phyloP scores from a whole-genome alignment of 257 asterid genomes.

The Nicotiana sylvestris region DNA sequence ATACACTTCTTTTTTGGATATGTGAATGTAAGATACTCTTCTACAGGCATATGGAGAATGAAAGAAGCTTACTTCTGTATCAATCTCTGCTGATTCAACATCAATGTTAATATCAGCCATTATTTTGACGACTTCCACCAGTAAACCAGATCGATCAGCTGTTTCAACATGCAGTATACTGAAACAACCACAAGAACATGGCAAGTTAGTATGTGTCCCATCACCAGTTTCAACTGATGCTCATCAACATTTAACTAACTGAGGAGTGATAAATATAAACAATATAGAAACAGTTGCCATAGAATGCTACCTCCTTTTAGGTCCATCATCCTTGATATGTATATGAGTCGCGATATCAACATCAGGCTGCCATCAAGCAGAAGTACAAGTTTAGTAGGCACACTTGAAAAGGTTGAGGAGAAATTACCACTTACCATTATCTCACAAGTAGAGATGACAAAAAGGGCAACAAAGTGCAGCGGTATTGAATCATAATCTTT shows the following conservation, averaged over 20 bases:
- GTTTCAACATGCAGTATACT: conserved; percentile 92
- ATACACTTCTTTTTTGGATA: not conserved
- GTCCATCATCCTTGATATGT: conserved; percentile 86
- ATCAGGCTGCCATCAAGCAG: conserved; percentile 47
- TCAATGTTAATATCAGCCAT: conserved; percentile 61
- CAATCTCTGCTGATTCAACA: conserved; percentile 97
- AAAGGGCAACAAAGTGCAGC: not conserved
- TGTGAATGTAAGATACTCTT: not conserved
- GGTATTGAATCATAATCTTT: not conserved
- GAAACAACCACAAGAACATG: conserved; percentile 27
- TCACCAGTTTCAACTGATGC: not conserved
- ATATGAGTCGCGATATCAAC: conserved; percentile 78
- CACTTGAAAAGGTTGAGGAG: not conserved
- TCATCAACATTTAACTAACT: not conserved
- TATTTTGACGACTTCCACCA: conserved; percentile 79
- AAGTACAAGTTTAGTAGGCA: not conserved
- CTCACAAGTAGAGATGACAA: not conserved
- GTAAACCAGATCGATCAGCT: conserved; percentile 90
- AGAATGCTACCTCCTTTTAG: conserved; percentile 59
- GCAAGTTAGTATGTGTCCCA: not conserved
- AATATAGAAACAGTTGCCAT: not conserved
- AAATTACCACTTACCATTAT: not conserved
- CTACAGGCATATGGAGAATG: not conserved
- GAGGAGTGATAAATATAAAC: not conserved
- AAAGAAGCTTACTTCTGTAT: conserved; percentile 64